Evolutionary conservation across 2,329 filamentous ascomycete species (phyloP).

Genomic region (Cytospora piceicola): DNA sequence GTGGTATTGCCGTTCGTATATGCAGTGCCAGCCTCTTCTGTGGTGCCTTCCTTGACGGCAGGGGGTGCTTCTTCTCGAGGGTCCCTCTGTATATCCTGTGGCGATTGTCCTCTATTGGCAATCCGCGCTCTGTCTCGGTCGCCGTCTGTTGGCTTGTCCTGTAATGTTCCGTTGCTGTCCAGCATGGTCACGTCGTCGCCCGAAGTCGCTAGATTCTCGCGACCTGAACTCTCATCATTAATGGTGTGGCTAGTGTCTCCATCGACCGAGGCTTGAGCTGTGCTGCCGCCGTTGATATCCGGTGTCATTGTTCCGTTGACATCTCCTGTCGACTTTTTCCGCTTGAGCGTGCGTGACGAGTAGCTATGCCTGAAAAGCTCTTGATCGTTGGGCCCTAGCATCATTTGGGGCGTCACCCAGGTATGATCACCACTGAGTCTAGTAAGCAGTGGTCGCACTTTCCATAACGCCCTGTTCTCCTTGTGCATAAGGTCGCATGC

Average conservation of each 20-base stretch:
- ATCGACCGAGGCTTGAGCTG: slow-evolving; percentile 31
- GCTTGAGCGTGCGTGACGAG: slow-evolving; percentile 42
- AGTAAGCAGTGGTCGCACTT: slow-evolving; percentile 73
- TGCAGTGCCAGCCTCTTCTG: slow-evolving; percentile 2
- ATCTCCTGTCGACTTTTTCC: slow-evolving; percentile 18
- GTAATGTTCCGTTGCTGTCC: slow-evolving; percentile 25
- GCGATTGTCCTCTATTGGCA: background rate
- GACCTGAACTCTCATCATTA: background rate
- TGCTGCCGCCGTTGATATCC: slow-evolving; percentile 23
- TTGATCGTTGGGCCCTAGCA: slow-evolving; percentile 60
- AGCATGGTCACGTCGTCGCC: slow-evolving; percentile 34
- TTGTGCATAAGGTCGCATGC: slow-evolving; percentile 73
- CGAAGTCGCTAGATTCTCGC: slow-evolving; percentile 4
- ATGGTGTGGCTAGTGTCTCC: slow-evolving; percentile 7
- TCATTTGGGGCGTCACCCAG: slow-evolving; percentile 64
- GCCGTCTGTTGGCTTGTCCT: slow-evolving; percentile 16
- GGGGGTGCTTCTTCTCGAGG: background rate
- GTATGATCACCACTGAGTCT: slow-evolving; percentile 75
- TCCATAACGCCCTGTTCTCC: slow-evolving; percentile 74
- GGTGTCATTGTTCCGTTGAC: slow-evolving; percentile 24
- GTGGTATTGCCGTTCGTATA: slow-evolving; percentile 16
- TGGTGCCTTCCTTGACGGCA: background rate
- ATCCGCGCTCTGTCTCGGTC: slow-evolving; percentile 3
- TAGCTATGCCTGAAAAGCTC: slow-evolving; percentile 57
- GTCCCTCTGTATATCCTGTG: background rate